phyloP scores from a whole-genome alignment of 2,329 filamentous ascomycete genomes.

The Arthrobotrys entomopaga region DNA sequence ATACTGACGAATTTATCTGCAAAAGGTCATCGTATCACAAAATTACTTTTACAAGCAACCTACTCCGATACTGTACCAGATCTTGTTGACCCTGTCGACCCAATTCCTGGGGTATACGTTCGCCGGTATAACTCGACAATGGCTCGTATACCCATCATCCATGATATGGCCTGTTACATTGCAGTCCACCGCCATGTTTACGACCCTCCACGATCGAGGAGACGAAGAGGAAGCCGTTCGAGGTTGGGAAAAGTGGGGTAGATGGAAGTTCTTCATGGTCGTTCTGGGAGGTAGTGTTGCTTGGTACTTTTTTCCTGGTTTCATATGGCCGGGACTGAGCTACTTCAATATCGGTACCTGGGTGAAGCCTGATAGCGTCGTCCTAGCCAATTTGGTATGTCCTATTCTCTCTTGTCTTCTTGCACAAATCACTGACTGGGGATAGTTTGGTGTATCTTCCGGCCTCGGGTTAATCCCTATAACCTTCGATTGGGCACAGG shows the following conservation, averaged over 20 bases:
- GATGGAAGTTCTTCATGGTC: constrained; percentile 79
- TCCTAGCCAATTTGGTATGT: constrained; percentile 77
- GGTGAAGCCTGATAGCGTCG: constrained; percentile 86
- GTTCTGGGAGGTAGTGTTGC: constrained; percentile 68
- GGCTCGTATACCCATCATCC: constrained; percentile 82
- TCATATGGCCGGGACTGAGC: constrained; percentile 83
- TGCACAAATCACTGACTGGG: background rate
- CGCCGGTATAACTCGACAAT: constrained; percentile 81
- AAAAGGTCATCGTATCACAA: constrained; percentile 81
- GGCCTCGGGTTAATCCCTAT: constrained; percentile 84
- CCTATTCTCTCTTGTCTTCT: background rate
- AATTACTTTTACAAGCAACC: constrained; percentile 88
- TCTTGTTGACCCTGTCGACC: constrained; percentile 84
- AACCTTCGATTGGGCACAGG: constrained; percentile 91
- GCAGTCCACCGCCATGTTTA: constrained; percentile 90
- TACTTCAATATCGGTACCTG: constrained; percentile 91
- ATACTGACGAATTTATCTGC: background rate
- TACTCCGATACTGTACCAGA: constrained; percentile 78
- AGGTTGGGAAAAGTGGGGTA: constrained; percentile 76
- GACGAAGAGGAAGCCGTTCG: constrained; percentile 79
- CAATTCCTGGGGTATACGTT: constrained; percentile 89
- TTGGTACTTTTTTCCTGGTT: constrained; percentile 86
- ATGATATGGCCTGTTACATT: constrained; percentile 94
- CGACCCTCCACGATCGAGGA: constrained; percentile 74
- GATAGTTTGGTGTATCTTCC: constrained; percentile 79